Percentiles rank a stretch among this genome's conserved stretches.
These are phyloP conservation scores for Cinchona pubescens DNA, from an alignment of 257 asterid genomes.

Conservation along the genomic window DNA sequence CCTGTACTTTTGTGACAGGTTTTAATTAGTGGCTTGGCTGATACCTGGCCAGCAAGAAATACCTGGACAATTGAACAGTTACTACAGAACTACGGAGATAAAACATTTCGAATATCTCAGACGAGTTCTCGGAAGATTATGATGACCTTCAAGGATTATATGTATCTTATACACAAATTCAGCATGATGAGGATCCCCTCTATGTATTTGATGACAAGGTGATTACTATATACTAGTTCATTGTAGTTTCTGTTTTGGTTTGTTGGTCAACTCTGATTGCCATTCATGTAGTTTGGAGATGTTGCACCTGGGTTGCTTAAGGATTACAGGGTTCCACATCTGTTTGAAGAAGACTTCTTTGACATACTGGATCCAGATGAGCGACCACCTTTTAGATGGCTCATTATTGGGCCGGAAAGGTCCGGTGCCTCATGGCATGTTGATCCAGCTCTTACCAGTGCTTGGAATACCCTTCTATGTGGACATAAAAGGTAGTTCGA, in stretches of 20 bases:
- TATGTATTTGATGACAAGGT: constrained; percentile 94
- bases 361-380: constrained; percentile 71
- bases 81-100: constrained; percentile 58
- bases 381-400: constrained; percentile 96
- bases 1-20: constrained; percentile 41
- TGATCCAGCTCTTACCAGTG: constrained; percentile 98
- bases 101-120: constrained; percentile 73
- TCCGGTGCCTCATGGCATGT: constrained; percentile 99
- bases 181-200: constrained; percentile 97
- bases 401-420: constrained; percentile 93
- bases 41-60: constrained; percentile 81
- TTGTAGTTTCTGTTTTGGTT: constrained; percentile 21
- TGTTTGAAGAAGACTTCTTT: constrained; percentile 91
- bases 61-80: constrained; percentile 80
- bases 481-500: constrained; percentile 82
- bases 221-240: constrained; percentile 18
- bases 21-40: constrained; percentile 74
- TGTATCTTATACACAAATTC: constrained; percentile 64
- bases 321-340: constrained; percentile 71
- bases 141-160: constrained; percentile 86
- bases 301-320: constrained; percentile 73
- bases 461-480: constrained; percentile 97
- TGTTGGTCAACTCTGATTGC: constrained; percentile 19
- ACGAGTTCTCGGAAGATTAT: constrained; percentile 66
- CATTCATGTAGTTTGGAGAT: constrained; percentile 71